A percentile compares a stretch with the other conserved stretches of the same genome.
phyloP scores from a whole-genome alignment of 2,329 filamentous ascomycete genomes.

The Calonectria fujianensis region DNA sequence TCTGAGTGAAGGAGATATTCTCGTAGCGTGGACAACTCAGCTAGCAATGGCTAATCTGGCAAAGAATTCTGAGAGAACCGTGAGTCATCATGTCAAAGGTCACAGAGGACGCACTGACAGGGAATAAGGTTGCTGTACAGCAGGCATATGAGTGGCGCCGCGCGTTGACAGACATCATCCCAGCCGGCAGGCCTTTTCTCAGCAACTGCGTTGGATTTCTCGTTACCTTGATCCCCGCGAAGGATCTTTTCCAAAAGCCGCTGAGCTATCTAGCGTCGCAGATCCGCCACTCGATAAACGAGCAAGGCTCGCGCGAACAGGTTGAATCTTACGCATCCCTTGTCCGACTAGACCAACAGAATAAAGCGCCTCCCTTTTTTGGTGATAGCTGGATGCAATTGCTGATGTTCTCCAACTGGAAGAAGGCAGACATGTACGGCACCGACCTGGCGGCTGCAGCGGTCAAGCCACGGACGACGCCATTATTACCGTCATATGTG shows the following conservation, averaged over 20 bases:
- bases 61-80: neutral
- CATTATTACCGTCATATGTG: neutral
- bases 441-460: neutral
- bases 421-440: neutral
- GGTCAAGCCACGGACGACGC: neutral
- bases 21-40: constrained; percentile 1
- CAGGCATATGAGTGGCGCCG: constrained; percentile 1
- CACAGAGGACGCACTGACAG: neutral
- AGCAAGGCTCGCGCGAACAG: neutral
- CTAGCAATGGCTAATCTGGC: constrained; percentile 1
- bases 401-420: constrained; percentile 4
- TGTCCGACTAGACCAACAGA: neutral
- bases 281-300: neutral
- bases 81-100: neutral
- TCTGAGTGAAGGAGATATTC: constrained; percentile 3
- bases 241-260: neutral
- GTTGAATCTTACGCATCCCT: neutral
- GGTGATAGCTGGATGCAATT: neutral
- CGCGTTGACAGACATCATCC: neutral
- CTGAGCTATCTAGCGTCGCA: neutral
- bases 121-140: neutral
- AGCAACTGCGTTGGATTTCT: constrained; percentile 3
- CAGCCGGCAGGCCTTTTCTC: neutral
- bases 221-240: neutral
- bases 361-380: constrained; percentile 1